Conservation (phyloP, 2,329 filamentous ascomycete genomes). For the Sclerotinia nivalis region DNA sequence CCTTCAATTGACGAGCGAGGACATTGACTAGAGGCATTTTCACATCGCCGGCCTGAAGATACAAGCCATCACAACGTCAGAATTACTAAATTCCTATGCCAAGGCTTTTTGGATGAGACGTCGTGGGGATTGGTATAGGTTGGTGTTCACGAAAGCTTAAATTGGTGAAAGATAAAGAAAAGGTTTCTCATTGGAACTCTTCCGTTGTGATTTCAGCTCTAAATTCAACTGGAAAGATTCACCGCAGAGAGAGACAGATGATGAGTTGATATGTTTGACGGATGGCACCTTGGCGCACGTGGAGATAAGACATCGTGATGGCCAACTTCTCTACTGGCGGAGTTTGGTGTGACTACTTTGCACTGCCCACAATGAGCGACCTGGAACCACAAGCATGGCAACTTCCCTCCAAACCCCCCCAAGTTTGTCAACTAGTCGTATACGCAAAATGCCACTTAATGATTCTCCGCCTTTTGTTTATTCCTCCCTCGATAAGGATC, state of each 20-base stretch:
- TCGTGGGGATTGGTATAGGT: background rate
- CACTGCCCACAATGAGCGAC: background rate
- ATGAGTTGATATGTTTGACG: background rate
- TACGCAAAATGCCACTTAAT: no score
- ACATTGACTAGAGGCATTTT: slow-evolving; percentile 16
- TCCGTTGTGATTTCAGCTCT: background rate
- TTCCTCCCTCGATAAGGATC: no score
- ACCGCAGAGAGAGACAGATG: background rate
- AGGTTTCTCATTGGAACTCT: background rate
- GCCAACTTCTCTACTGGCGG: background rate
- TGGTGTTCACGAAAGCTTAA: background rate
- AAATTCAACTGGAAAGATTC: background rate
- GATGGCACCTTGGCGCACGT: background rate
- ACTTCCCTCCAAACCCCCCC: no score
- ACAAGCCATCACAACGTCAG: background rate
- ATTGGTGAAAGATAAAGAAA: no score
- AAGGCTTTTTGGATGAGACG: background rate
- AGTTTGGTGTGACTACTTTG: background rate
- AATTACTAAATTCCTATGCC: background rate
- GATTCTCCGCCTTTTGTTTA: no score
- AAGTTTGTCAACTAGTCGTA: no score
- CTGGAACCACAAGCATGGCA: no score
- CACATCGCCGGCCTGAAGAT: background rate
- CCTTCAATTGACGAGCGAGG: background rate
- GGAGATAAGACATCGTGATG: background rate